Percentiles rank a stretch among this genome's conserved stretches.
phyloP scores from a whole-genome alignment of 257 asterid genomes.

The Capsicum rhomboideum region DNA sequence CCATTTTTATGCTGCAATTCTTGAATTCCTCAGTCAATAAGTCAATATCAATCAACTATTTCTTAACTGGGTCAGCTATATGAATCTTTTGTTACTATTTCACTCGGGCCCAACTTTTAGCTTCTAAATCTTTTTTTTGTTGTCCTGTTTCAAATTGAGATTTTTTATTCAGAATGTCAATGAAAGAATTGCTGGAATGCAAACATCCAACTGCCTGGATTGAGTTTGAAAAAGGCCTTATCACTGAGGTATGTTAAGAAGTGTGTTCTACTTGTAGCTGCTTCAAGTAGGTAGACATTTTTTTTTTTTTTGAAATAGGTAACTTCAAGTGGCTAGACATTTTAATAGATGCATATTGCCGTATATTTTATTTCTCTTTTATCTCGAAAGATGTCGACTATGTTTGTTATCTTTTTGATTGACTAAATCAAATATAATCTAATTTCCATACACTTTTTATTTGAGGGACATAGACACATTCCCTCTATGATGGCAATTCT shows the following conservation, averaged over 20 bases:
- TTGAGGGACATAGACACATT: not conserved
- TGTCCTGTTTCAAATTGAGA: conserved; percentile 13
- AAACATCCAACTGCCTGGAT: conserved; percentile 95
- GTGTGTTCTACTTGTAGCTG: not conserved
- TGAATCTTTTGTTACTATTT: too few relatives aligned
- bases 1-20: not conserved
- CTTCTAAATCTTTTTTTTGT: not conserved
- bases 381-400: not conserved
- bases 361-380: not conserved
- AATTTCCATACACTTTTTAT: not conserved
- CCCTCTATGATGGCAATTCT: not conserved
- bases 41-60: not conserved
- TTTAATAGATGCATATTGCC: not conserved
- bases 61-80: too few relatives aligned
- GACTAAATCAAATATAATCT: not conserved
- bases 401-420: not conserved
- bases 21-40: not conserved
- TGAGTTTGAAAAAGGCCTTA: conserved; percentile 86
- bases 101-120: not conserved
- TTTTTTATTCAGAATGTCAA: conserved; percentile 60
- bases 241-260: conserved; percentile 54
- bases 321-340: not conserved
- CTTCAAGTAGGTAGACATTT: not conserved
- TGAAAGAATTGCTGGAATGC: conserved; percentile 82
- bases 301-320: too few relatives aligned